Percentiles rank a stretch among this genome's conserved stretches.
These are phyloP conservation scores for Zelopaecilomyces penicillatus DNA, from an alignment of 2,329 filamentous ascomycete species.

Conservation along the genomic window DNA sequence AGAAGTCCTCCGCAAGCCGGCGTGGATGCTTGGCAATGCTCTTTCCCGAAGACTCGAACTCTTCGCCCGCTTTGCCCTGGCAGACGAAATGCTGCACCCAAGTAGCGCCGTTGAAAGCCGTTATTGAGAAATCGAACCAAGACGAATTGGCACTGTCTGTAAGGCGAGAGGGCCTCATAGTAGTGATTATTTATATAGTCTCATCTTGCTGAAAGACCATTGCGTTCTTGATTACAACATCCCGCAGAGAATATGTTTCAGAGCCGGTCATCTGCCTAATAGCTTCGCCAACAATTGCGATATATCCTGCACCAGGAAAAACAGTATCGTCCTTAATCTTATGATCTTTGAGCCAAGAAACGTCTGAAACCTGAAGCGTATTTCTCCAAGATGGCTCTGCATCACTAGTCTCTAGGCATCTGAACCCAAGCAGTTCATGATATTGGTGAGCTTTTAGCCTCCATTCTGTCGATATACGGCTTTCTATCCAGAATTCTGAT, in stretches of 20 bases:
- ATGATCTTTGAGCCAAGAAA: slow-evolving; percentile 37
- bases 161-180: neutral
- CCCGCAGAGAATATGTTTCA: slow-evolving; percentile 1
- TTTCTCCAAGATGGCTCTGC: slow-evolving; percentile 31
- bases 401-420: slow-evolving; percentile 19
- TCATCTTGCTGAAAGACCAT: slow-evolving; percentile 2
- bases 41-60: neutral
- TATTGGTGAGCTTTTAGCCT: slow-evolving; percentile 10
- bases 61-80: slow-evolving; percentile 1
- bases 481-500: slow-evolving; percentile 14
- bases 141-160: slow-evolving; percentile 4
- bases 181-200: slow-evolving; percentile 7
- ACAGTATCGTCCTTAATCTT: slow-evolving; percentile 29
- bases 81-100: slow-evolving; percentile 5
- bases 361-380: slow-evolving; percentile 25
- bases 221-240: slow-evolving; percentile 4
- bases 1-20: slow-evolving; percentile 1
- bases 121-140: slow-evolving; percentile 7
- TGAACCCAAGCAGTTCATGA: slow-evolving; percentile 22
- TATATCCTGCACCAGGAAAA: slow-evolving; percentile 34
- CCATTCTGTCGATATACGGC: slow-evolving; percentile 15
- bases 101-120: slow-evolving; percentile 1
- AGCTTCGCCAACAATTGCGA: slow-evolving; percentile 35
- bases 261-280: slow-evolving; percentile 11
- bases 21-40: neutral